Conservation (phyloP, 2,329 filamentous ascomycete species). For the Fusarium fujikuroi region DNA sequence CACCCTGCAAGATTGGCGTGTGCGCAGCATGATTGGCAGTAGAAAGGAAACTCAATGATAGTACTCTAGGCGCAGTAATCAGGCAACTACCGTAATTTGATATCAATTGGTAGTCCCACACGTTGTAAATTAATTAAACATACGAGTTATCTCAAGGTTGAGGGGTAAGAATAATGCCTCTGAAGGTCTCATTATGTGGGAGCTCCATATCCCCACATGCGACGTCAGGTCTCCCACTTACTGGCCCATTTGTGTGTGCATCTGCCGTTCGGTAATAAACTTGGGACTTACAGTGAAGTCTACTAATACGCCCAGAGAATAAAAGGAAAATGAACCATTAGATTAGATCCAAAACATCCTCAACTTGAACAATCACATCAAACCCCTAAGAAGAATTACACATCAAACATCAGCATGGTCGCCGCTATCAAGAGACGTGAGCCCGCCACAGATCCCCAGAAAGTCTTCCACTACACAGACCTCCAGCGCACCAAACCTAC, state of each 20-base stretch:
- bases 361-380: too few relatives aligned
- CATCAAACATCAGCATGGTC: neutral
- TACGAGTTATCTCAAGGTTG: neutral
- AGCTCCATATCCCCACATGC: neutral
- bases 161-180: neutral
- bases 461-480: conserved; percentile 29
- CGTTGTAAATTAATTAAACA: neutral
- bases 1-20: neutral
- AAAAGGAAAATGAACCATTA: neutral
- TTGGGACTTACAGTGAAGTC: neutral
- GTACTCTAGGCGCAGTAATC: accelerated
- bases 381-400: accelerated
- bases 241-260: neutral
- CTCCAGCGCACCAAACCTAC: conserved; percentile 21
- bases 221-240: neutral
- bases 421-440: neutral
- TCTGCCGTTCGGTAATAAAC: neutral
- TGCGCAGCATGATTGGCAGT: neutral
- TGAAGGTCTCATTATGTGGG: neutral
- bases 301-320: neutral
- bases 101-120: neutral
- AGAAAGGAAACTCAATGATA: accelerated
- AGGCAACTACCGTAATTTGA: neutral
- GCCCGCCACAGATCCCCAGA: conserved; percentile 7
- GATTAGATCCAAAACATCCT: neutral